Conservation (phyloP, 148 eudicot species). For the Talinum fruticosum region DNA sequence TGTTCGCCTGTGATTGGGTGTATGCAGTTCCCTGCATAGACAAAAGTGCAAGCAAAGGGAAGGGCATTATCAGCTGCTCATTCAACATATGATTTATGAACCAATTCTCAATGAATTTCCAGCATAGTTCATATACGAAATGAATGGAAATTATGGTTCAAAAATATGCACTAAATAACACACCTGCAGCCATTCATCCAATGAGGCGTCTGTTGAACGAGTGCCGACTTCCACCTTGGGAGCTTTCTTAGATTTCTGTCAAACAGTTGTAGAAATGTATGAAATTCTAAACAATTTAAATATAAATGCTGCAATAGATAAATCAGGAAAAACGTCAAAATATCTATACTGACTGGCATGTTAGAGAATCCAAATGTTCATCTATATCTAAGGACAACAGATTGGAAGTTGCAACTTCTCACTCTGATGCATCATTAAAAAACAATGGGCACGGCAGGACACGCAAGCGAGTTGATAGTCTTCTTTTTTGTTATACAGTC, state of each 20-base stretch:
- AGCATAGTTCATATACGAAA: background rate
- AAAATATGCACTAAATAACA: slow-evolving; percentile 10
- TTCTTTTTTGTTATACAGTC: no score
- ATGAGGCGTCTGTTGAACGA: slow-evolving; percentile 68
- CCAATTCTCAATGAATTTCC: background rate
- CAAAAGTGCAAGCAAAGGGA: background rate
- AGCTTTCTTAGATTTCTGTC: slow-evolving; percentile 85
- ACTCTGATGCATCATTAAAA: no score
- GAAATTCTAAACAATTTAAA: background rate
- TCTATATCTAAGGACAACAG: background rate
- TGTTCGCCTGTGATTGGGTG: slow-evolving; percentile 64
- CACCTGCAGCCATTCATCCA: slow-evolving; percentile 98
- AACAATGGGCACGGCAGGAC: no score
- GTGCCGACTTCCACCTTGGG: slow-evolving; percentile 99
- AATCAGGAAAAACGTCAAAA: background rate
- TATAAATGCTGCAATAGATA: background rate
- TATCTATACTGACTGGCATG: background rate
- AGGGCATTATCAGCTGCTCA: background rate
- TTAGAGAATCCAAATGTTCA: background rate
- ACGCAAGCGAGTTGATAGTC: no score
- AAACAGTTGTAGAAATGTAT: background rate
- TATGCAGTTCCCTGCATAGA: slow-evolving; percentile 77
- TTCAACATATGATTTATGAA: background rate
- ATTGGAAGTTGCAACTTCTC: background rate
- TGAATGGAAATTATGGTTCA: background rate